phyloP scores from a whole-genome alignment of 2,329 filamentous ascomycete genomes.

The Corinectria fuckeliana region DNA sequence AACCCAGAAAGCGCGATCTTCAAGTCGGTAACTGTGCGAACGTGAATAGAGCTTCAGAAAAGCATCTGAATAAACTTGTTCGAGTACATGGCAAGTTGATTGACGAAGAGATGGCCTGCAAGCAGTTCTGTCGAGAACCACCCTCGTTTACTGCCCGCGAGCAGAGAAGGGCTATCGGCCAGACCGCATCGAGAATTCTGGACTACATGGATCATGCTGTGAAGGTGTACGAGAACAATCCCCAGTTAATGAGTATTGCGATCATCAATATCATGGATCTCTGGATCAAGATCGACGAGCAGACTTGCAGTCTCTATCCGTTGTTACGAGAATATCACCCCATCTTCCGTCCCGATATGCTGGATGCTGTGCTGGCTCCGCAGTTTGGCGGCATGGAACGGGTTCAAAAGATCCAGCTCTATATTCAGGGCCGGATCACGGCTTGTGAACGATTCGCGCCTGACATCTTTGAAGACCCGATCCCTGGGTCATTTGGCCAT shows the following conservation, averaged over 20 bases:
- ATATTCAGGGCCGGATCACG: slow-evolving; percentile 26
- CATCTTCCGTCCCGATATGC: slow-evolving; percentile 30
- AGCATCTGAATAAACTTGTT: slow-evolving; percentile 25
- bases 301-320: slow-evolving; percentile 28
- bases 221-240: slow-evolving; percentile 18
- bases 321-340: slow-evolving; percentile 30
- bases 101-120: slow-evolving; percentile 13
- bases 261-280: slow-evolving; percentile 35
- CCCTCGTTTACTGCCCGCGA: not conserved
- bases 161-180: not conserved
- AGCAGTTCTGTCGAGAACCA: slow-evolving; percentile 10
- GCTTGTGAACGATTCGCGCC: slow-evolving; percentile 14
- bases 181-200: slow-evolving; percentile 6
- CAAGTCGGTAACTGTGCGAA: slow-evolving; percentile 5
- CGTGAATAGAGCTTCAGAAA: slow-evolving; percentile 26
- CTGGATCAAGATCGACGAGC: slow-evolving; percentile 31
- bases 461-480: slow-evolving; percentile 35
- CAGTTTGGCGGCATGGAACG: slow-evolving; percentile 26
- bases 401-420: slow-evolving; percentile 29
- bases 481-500: slow-evolving; percentile 37
- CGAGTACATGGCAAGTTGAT: slow-evolving; percentile 23
- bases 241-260: slow-evolving; percentile 30
- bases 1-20: not conserved
- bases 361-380: slow-evolving; percentile 28
- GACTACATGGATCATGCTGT: slow-evolving; percentile 20